Evolutionary conservation across 495 filamentous ascomycete genomes (phyloP), one percentile per base, ranked within the genome.

Genomic region (Lasiosphaeria hispida): DNA sequence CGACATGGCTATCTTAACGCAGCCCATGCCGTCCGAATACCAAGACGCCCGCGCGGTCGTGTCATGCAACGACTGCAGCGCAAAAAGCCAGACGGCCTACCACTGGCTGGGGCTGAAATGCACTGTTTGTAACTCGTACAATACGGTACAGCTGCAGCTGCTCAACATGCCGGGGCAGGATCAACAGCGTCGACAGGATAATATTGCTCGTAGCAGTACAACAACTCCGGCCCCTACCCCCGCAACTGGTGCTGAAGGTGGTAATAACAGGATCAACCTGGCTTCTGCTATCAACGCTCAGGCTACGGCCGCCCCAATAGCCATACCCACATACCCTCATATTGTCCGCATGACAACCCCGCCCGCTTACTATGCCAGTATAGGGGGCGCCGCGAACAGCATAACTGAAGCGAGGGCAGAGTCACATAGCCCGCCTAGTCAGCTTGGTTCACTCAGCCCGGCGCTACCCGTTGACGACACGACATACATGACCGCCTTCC

Each of bases 91-190:
- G 35, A 90, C 92, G 15, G 80, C 83, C 42, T 99, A 95, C 66
- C 94, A 99, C 69, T 99, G 95, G 90, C 75, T 97, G 14, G 94
- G 94, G 4, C 78, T 95, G 23, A 96, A 92, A 74, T 99, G 94
- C 71, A 84, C 83, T 23, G 81, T 91, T 48, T 93, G 91, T 68
- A 80, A 85, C 58, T 92, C 88, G 5, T 94, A 92, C 66, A 95
- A 96, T 68, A 96, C 91, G 11, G 83, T 82, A 7, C 87, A 92
- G 69, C 73, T 90, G 44, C 81, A 83, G 45, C 78, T 93, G 30
- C 56, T 73, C 23, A 59, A 71, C 57, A 63, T 71, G 60, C 69
- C 69, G 3, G 61, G 60, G 13, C 59, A 62, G 30, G 56, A 17
- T 0, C 37, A 43, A 14, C 39, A 54, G 13, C 51, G 5, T 30